Percentiles rank a stretch among this genome's conserved stretches.
phyloP scores from a whole-genome alignment of 202 grass and related monocot species.

The Panicum hallii region DNA sequence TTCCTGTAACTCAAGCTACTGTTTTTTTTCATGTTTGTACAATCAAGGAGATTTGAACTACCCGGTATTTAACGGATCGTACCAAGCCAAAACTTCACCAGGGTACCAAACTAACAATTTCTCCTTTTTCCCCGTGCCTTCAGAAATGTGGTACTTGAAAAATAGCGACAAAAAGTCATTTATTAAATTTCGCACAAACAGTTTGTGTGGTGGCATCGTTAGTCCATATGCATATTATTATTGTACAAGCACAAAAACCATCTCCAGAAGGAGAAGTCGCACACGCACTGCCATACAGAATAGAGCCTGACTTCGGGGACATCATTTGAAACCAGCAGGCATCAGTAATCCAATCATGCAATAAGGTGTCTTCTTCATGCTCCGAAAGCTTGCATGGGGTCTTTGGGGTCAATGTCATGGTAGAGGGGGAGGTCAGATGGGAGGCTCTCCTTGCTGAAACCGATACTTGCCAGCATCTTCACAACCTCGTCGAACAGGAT shows the following conservation, averaged over 20 bases:
- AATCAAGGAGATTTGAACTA: no score
- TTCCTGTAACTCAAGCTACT: no score
- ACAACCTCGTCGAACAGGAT: constrained; percentile 68
- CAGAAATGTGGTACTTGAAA: no score
- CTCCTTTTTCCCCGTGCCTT: no score
- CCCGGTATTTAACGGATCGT: no score
- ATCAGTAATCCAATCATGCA: neutral
- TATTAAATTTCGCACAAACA: neutral
- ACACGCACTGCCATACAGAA: neutral
- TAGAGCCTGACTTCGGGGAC: neutral
- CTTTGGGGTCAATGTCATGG: constrained; percentile 62
- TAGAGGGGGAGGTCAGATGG: constrained; percentile 60
- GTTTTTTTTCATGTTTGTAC: no score
- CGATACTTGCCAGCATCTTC: constrained; percentile 53
- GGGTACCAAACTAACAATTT: no score
- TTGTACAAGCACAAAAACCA: constrained; percentile 11
- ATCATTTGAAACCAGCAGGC: neutral
- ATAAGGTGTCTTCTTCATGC: constrained; percentile 24
- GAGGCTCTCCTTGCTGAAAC: constrained; percentile 57
- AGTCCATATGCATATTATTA: neutral
- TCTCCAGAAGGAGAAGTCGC: constrained; percentile 9
- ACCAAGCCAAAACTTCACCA: no score
- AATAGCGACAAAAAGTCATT: neutral
- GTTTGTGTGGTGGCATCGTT: neutral
- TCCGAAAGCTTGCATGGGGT: constrained; percentile 69